Evolutionary conservation across 1,284 basidiomycete genomes (phyloP).

Genomic region (Anthracocystis walkeri): DNA sequence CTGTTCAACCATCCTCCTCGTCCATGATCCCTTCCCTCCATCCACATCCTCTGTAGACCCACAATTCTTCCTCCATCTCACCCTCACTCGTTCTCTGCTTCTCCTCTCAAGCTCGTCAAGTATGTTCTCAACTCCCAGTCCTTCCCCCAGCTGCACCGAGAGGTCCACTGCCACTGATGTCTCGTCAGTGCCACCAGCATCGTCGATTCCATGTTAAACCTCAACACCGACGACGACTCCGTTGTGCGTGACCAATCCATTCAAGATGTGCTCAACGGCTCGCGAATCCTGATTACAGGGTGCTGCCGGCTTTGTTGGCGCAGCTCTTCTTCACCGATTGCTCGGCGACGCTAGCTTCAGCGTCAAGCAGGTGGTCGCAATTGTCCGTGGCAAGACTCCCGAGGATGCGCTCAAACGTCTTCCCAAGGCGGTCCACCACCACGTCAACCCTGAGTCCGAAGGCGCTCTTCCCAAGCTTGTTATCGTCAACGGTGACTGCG

Average conservation of each 20-base stretch:
- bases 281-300: constrained; percentile 49
- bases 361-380: constrained; percentile 48
- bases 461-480: constrained; percentile 38
- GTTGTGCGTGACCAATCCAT: constrained; percentile 27
- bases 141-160: constrained; percentile 36
- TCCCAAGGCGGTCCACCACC: constrained; percentile 41
- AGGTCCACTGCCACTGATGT: constrained; percentile 36
- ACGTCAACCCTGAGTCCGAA: constrained; percentile 26
- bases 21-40: not conserved
- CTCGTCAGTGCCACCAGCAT: constrained; percentile 35
- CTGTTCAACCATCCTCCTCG: not conserved
- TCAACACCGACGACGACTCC: constrained; percentile 27
- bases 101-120: not conserved
- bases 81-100: not conserved
- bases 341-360: constrained; percentile 32
- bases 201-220: constrained; percentile 23
- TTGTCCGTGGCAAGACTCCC: constrained; percentile 44
- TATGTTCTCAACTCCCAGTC: constrained; percentile 42
- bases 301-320: constrained; percentile 52
- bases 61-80: not conserved
- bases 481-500: constrained; percentile 48
- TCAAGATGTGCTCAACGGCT: constrained; percentile 34
- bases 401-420: constrained; percentile 46
- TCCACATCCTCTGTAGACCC: not conserved
- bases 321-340: constrained; percentile 43